Evolutionary conservation across 192 early-diverging fungal genomes (phyloP).

Genomic region (Rhizophlyctis rosea): DNA sequence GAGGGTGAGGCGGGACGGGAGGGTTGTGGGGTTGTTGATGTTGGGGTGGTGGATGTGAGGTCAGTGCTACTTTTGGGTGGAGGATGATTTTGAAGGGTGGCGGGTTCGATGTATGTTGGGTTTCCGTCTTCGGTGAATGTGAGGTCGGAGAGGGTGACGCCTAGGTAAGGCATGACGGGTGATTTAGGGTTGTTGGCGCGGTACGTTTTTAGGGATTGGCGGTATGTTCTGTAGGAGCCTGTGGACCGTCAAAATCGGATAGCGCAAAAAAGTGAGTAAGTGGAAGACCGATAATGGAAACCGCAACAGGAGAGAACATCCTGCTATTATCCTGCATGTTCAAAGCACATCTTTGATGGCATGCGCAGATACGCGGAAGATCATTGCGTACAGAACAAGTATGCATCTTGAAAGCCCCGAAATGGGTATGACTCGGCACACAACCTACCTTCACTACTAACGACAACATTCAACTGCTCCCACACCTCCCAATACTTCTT

Average conservation of each 20-base stretch:
- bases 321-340: no score
- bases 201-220: slow-evolving; percentile 25
- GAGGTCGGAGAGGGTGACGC: slow-evolving; percentile 76
- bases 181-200: no score
- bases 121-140: slow-evolving; percentile 86
- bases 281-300: no score
- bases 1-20: neutral
- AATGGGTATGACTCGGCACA: slow-evolving; percentile 38
- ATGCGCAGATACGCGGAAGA: no score
- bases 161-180: slow-evolving; percentile 78
- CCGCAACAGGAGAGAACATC: no score
- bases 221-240: slow-evolving; percentile 46
- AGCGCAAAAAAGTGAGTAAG: no score
- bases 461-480: slow-evolving; percentile 53
- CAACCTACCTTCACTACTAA: slow-evolving; percentile 64
- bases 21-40: neutral
- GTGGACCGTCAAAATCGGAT: no score
- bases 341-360: no score
- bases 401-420: slow-evolving; percentile 4
- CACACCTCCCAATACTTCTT: slow-evolving; percentile 68
- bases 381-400: no score
- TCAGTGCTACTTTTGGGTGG: no score
- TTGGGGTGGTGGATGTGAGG: neutral
- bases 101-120: slow-evolving; percentile 50
- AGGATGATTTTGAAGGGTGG: no score